Conservation (phyloP, 176 grass and related monocot genomes). For the Raddia distichophylla region DNA sequence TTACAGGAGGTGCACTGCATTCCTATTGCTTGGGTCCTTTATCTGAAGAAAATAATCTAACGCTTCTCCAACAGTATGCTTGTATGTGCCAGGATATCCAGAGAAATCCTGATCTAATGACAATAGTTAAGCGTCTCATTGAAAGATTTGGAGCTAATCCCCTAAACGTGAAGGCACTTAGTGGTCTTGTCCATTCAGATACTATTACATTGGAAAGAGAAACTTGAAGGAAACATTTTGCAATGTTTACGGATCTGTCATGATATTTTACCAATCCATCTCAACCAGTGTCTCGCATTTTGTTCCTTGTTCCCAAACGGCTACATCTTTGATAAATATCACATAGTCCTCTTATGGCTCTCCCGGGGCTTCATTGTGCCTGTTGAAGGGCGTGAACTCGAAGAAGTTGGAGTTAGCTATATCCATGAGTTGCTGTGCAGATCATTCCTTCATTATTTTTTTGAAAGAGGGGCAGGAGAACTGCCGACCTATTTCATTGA, state of each 20-base stretch:
- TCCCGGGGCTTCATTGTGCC: conserved; percentile 34
- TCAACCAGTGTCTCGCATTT: conserved; percentile 45
- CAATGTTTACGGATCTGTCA: conserved; percentile 27
- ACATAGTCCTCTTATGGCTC: conserved; percentile 39
- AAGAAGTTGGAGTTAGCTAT: conserved; percentile 32
- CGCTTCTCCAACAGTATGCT: conserved; percentile 16
- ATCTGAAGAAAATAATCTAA: neutral
- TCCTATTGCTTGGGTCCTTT: conserved; percentile 24
- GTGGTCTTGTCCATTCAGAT: conserved; percentile 12
- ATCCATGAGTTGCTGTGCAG: conserved; percentile 44
- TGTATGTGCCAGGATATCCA: neutral
- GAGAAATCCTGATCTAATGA: neutral
- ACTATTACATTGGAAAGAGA: neutral
- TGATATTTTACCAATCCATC: conserved; percentile 17
- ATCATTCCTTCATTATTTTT: too few species aligned
- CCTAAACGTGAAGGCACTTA: conserved; percentile 7
- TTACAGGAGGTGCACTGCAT: neutral
- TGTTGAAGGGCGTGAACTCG: conserved; percentile 10
- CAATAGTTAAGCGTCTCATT: neutral
- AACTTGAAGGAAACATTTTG: neutral
- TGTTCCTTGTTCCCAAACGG: conserved; percentile 49
- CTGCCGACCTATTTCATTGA: too few species aligned
- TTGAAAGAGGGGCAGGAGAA: too few species aligned
- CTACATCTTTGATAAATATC: conserved; percentile 37
- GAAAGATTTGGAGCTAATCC: neutral